Percentiles rank a stretch among this genome's conserved stretches.
Evolutionary conservation across 1,284 basidiomycete genomes (phyloP).

Genomic region (Austroboletus novae-zelandiae): DNA sequence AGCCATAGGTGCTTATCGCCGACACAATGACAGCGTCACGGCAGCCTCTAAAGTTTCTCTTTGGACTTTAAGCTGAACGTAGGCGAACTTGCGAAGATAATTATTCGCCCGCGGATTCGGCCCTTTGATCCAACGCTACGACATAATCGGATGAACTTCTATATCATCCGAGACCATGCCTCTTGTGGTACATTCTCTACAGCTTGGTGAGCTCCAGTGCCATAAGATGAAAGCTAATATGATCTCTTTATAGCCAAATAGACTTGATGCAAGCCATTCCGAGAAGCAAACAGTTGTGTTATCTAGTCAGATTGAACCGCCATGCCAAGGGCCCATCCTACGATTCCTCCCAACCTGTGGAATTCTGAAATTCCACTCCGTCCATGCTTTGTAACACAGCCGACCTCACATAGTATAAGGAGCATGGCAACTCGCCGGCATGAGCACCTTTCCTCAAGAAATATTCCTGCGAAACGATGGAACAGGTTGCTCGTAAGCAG

Average conservation of each 20-base stretch:
- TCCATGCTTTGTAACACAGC: conserved; percentile 9
- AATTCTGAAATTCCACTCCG: neutral
- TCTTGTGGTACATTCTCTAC: conserved; percentile 10
- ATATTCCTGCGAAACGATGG: conserved; percentile 5
- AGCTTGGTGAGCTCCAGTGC: conserved; percentile 29
- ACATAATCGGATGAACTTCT: neutral
- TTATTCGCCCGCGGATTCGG: neutral
- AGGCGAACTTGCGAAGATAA: neutral
- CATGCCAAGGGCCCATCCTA: conserved; percentile 2
- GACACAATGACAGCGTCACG: too few relatives aligned
- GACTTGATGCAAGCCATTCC: neutral
- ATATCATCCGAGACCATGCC: neutral
- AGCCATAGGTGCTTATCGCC: neutral
- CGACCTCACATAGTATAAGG: conserved; percentile 18
- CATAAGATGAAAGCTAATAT: conserved; percentile 5
- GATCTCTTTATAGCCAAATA: neutral
- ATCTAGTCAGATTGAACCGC: neutral
- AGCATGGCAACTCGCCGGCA: neutral
- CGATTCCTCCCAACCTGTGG: conserved; percentile 26
- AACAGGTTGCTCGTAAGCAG: conserved; percentile 16
- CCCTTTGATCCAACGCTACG: neutral
- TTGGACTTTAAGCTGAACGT: too few relatives aligned
- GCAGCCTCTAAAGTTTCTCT: too few relatives aligned
- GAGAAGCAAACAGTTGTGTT: neutral
- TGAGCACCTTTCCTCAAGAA: neutral